A percentile compares a stretch with the other conserved stretches of the same genome.
These are phyloP conservation scores for Lactuca saligna DNA, from an alignment of 129 eudicot genomes.

Conservation along the genomic window DNA sequence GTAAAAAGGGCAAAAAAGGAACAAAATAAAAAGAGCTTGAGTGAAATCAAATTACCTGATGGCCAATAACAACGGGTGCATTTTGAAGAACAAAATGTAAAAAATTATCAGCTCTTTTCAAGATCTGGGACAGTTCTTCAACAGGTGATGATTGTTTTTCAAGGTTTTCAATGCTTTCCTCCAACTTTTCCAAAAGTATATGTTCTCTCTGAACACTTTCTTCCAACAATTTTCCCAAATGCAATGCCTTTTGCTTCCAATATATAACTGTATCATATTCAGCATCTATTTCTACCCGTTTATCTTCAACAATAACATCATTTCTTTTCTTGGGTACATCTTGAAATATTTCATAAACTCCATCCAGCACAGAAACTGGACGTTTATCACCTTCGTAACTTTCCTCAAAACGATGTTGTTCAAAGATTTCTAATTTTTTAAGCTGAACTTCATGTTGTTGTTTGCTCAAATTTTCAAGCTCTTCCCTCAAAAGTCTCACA, in stretches of 20 bases:
- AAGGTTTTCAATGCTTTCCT: conserved; percentile 73
- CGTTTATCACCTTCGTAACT: conserved; percentile 61
- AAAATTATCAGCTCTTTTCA: conserved; percentile 91
- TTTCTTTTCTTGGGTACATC: conserved; percentile 61
- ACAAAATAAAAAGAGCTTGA: not conserved
- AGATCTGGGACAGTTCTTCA: conserved; percentile 79
- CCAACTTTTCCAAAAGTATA: conserved; percentile 60
- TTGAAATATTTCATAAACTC: conserved; percentile 50
- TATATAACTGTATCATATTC: conserved; percentile 70
- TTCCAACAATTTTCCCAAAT: conserved; percentile 69
- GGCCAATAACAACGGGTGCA: conserved; percentile 95
- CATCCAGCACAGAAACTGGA: conserved; percentile 68
- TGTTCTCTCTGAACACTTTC: conserved; percentile 84
- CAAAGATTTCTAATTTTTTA: conserved; percentile 77
- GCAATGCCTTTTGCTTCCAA: conserved; percentile 82
- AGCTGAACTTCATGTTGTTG: conserved; percentile 81
- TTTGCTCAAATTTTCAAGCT: conserved; percentile 73
- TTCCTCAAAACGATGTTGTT: conserved; percentile 76
- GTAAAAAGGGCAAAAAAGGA: not conserved
- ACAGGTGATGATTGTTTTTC: conserved; percentile 91
- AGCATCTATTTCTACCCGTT: conserved; percentile 62
- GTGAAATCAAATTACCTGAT: conserved; percentile 56
- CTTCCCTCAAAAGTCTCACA: conserved; percentile 80
- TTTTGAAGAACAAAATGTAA: conserved; percentile 91
- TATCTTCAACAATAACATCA: conserved; percentile 53